Evolutionary conservation across 805 yeast species (phyloP), one percentile per base, ranked within the genome.

Genomic region (Barnettozyma siamensis): DNA sequence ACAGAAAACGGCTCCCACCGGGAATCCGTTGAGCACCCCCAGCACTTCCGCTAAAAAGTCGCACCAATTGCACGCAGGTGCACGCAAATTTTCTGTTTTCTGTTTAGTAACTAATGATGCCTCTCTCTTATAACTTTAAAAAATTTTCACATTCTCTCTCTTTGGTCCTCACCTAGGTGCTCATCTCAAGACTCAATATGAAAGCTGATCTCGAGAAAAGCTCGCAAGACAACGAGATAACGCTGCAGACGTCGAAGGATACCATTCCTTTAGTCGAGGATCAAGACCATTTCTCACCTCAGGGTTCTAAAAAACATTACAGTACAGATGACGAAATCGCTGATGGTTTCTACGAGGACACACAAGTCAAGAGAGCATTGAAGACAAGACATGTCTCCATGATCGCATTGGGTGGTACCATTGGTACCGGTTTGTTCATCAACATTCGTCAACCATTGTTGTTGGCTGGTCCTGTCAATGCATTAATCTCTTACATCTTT

Each of bases 401-500:
- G 88, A 75, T 83, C 50, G 87, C 88, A 35, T 67, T 83, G 15
- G 91, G 89, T 47, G 89, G 88, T 47, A 79, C 88, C 27, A 81
- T 83, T 47, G 89, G 89, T 53, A 81, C 88, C 2, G 89, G 89
- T 58, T 66, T 83, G 31, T 80, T 83, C 66, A 76, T 83, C 36
- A 79, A 85, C 55, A 73, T 82, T 32, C 69, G 79, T 5, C 55
- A 70, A 3, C 78, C 85, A 4, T 56, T 83, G 26, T 50, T 60
- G 3, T 54, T 65, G 27, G 79, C 85, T n/a, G 91, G 91, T 20
- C 89, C 89, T 1, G 88, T 77, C 10, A 75, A 76, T 40, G 65
- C 85, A 4, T 62, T 83, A 20, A 76, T 83, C 35, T 72, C 86
- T 2, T 83, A 78, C 53, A 38, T 77, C n/a, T 79, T 80, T 59